These are phyloP conservation scores for Backusella sp. DNA, from an alignment of 192 early-diverging fungal genomes.

Conservation along the genomic window DNA sequence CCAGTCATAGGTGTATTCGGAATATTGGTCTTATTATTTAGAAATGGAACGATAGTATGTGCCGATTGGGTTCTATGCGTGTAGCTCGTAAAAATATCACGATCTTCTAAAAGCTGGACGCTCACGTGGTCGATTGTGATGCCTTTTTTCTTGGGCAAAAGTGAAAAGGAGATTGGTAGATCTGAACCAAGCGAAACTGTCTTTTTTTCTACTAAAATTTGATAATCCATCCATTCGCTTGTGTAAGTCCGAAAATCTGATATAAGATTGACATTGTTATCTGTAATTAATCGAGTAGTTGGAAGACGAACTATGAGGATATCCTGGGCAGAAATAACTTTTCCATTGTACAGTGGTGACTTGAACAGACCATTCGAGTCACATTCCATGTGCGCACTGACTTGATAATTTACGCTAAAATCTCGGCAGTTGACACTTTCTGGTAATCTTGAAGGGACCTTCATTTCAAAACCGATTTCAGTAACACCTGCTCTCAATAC, in stretches of 20 bases:
- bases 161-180: background rate
- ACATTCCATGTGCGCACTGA: background rate
- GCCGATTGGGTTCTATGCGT: background rate
- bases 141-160: background rate
- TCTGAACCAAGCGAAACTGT: background rate
- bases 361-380: background rate
- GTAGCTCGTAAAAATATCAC: background rate
- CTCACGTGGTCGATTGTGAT: background rate
- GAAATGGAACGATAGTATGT: background rate
- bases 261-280: background rate
- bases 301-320: background rate
- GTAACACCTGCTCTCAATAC: background rate
- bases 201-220: conserved; percentile 3
- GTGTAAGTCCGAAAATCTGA: background rate
- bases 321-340: background rate
- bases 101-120: background rate
- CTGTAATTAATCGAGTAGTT: background rate
- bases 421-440: conserved; percentile 9
- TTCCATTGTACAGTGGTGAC: background rate
- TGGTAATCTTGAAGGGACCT: background rate
- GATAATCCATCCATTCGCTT: background rate
- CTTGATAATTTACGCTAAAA: background rate
- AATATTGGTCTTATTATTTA: background rate
- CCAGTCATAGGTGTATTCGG: background rate
- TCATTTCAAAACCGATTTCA: conserved; percentile 9